These are phyloP conservation scores for Erysimum cheiri DNA, from an alignment of 441 rosid species.

Conservation along the genomic window DNA sequence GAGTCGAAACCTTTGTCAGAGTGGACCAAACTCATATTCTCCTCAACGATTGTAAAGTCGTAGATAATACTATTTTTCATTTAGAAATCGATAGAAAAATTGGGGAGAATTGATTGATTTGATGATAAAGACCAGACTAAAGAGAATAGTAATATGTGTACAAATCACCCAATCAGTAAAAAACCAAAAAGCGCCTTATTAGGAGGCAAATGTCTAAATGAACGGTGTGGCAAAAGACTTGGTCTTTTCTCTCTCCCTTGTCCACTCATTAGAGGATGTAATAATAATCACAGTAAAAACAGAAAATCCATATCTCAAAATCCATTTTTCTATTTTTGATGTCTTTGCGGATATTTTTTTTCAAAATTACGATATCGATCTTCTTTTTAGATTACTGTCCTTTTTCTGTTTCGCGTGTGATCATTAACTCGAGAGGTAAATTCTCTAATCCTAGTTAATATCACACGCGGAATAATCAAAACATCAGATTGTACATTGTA, in stretches of 20 bases:
- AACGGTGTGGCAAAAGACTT: conserved; percentile 41
- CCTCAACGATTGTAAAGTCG: background rate
- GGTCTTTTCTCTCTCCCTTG: conserved; percentile 22
- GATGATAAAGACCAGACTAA: background rate
- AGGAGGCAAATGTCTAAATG: conserved; percentile 37
- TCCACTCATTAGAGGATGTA: conserved; percentile 32
- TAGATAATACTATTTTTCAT: background rate
- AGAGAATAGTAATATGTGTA: background rate
- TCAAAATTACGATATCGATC: background rate
- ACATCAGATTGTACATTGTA: background rate
- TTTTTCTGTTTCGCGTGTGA: conserved; percentile 39
- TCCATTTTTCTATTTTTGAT: conserved; percentile 28
- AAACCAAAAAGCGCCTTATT: background rate
- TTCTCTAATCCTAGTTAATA: conserved; percentile 27
- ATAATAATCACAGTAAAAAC: conserved; percentile 29
- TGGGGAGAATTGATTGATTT: background rate
- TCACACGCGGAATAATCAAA: conserved; percentile 40
- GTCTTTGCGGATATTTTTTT: conserved; percentile 14
- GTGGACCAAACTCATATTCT: background rate
- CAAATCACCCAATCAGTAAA: background rate
- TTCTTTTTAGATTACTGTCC: conserved; percentile 5
- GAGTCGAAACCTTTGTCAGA: background rate
- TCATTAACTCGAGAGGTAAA: conserved; percentile 37
- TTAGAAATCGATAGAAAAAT: background rate
- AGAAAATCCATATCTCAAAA: conserved; percentile 32